Percentiles rank a stretch among this genome's conserved stretches.
Evolutionary conservation across 164 flowering plant genomes (phyloP).

Genomic region (Chimonanthus salicifolius): DNA sequence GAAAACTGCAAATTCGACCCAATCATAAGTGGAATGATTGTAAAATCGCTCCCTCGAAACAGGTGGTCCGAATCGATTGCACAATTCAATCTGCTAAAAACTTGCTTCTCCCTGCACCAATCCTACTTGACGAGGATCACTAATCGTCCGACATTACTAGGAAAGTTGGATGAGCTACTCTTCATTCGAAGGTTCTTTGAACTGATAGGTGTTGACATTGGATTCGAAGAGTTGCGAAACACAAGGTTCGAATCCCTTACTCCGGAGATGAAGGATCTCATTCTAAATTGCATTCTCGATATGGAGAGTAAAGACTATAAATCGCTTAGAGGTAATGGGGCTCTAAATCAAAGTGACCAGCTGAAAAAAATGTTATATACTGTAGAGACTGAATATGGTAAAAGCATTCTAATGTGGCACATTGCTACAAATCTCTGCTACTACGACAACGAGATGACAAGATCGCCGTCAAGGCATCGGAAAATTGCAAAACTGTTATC

Average conservation of each 20-base stretch:
- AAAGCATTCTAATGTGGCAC: slow-evolving; percentile 9
- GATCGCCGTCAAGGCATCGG: neutral
- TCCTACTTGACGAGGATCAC: neutral
- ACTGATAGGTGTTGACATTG: neutral
- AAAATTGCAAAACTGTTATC: neutral
- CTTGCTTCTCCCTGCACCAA: slow-evolving; percentile 2
- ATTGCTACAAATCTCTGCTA: slow-evolving; percentile 9
- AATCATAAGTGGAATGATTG: neutral
- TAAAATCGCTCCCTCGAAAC: neutral
- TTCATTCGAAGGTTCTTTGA: neutral
- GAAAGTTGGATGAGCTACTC: neutral
- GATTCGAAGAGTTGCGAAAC: neutral
- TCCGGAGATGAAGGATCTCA: neutral
- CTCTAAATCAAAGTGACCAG: neutral
- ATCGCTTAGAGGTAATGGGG: neutral
- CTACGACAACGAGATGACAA: neutral
- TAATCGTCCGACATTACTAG: neutral
- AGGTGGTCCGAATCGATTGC: slow-evolving; percentile 14
- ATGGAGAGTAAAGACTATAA: neutral
- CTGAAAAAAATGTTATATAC: neutral
- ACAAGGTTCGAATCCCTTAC: neutral
- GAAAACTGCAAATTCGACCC: neutral
- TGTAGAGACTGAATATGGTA: neutral
- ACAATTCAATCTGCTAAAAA: slow-evolving; percentile 11
- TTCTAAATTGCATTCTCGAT: neutral